A percentile compares a stretch with the other conserved stretches of the same genome.
These are phyloP conservation scores for Colletotrichum incanum DNA, from an alignment of 2,329 filamentous ascomycete genomes.

Conservation along the genomic window DNA sequence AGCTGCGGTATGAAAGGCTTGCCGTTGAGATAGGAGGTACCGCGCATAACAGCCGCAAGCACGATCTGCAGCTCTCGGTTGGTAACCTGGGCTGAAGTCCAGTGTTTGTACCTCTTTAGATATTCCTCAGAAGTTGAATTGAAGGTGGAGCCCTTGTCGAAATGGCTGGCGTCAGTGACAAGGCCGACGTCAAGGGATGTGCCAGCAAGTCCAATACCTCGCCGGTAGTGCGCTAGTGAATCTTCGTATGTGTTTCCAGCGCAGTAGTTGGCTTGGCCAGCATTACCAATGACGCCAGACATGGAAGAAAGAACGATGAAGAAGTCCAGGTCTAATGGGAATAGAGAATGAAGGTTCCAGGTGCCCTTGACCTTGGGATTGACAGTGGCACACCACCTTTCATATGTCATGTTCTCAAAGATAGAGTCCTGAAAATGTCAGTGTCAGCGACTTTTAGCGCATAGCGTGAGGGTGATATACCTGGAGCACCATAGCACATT, in stretches of 20 bases:
- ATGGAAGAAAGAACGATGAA: slow-evolving; percentile 45
- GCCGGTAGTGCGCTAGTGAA: slow-evolving; percentile 39
- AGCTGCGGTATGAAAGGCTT: slow-evolving; percentile 11
- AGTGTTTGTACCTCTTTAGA: slow-evolving; percentile 51
- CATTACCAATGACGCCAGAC: slow-evolving; percentile 43
- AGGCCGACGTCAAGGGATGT: slow-evolving; percentile 30
- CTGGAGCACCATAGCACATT: too few relatives aligned
- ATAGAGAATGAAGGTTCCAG: too few relatives aligned
- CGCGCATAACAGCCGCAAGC: background rate
- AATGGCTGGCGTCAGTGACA: slow-evolving; percentile 55
- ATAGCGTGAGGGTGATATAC: too few relatives aligned
- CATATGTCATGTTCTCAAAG: too few relatives aligned
- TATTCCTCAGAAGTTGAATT: slow-evolving; percentile 62
- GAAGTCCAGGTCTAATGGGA: slow-evolving; percentile 29
- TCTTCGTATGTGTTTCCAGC: slow-evolving; percentile 45
- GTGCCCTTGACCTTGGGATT: too few relatives aligned
- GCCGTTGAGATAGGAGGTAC: background rate
- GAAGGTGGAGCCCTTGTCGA: slow-evolving; percentile 66
- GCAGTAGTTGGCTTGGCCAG: slow-evolving; percentile 43
- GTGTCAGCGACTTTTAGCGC: too few relatives aligned
- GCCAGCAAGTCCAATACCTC: slow-evolving; percentile 2
- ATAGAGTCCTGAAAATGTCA: too few relatives aligned
- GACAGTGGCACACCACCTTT: too few relatives aligned
- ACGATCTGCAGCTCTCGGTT: background rate
- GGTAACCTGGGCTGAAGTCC: slow-evolving; percentile 15